Evolutionary conservation across 2,329 filamentous ascomycete genomes (phyloP).

Genomic region (Diaporthe sp.): DNA sequence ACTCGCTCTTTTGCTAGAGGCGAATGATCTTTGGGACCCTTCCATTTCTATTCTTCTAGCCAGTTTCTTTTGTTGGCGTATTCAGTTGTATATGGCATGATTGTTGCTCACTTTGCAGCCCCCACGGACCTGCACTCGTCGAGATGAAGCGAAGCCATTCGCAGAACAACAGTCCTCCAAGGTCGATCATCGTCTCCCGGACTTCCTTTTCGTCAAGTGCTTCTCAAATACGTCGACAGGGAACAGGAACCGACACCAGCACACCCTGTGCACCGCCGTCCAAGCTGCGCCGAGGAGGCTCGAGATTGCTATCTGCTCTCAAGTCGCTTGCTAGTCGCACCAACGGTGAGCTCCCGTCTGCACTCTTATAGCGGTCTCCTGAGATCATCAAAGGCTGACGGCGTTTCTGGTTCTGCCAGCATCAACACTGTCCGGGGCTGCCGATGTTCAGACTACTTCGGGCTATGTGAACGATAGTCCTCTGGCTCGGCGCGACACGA

Average conservation of each 20-base stretch:
- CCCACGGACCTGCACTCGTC: conserved; percentile 26
- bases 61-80: conserved; percentile 9
- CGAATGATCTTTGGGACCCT: conserved; percentile 15
- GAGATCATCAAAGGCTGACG: neutral
- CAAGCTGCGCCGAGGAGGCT: conserved; percentile 58
- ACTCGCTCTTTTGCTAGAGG: conserved; percentile 36
- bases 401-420: neutral
- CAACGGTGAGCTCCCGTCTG: conserved; percentile 38
- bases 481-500: conserved; percentile 40
- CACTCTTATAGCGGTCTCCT: too few relatives aligned
- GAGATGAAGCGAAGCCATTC: conserved; percentile 42
- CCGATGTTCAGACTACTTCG: conserved; percentile 11
- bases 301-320: conserved; percentile 58
- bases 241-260: conserved; percentile 6
- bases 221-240: neutral
- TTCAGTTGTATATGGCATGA: conserved; percentile 6
- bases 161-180: conserved; percentile 23
- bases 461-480: conserved; percentile 25
- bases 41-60: conserved; percentile 25
- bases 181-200: conserved; percentile 32
- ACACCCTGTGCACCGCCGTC: conserved; percentile 48
- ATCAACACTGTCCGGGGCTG: conserved; percentile 39
- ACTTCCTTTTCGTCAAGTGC: conserved; percentile 17
- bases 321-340: conserved; percentile 46
- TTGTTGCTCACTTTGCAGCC: neutral